Conservation (phyloP, 1,139 yeast genomes). For the Magnusiomyces paraingens region DNA sequence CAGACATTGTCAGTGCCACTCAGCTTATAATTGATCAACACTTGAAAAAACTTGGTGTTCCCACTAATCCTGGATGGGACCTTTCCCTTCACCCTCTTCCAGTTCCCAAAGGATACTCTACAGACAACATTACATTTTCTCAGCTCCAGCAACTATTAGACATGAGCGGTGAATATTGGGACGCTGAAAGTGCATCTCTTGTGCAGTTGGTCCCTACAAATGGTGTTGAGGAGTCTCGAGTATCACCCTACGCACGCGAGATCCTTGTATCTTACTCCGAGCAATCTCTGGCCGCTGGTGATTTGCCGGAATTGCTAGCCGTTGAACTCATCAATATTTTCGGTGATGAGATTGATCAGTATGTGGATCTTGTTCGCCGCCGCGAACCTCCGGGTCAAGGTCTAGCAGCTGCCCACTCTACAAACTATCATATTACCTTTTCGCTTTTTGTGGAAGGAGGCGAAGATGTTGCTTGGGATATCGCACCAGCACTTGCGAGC, state of each 20-base stretch:
- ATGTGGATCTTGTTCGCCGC: conserved; percentile 19
- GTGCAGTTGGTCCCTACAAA: conserved; percentile 13
- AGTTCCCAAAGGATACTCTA: too few species aligned
- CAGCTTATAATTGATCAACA: conserved; percentile 37
- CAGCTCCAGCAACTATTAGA: too few species aligned
- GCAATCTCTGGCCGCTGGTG: conserved; percentile 47
- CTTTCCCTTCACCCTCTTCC: conserved; percentile 18
- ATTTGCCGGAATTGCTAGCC: conserved; percentile 54
- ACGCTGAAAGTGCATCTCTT: neutral
- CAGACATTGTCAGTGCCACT: conserved; percentile 42
- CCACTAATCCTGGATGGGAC: conserved; percentile 23
- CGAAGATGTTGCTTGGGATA: conserved; percentile 51
- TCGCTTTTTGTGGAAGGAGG: conserved; percentile 56
- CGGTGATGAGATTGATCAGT: conserved; percentile 40
- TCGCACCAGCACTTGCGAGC: conserved; percentile 39
- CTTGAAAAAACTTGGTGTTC: conserved; percentile 23
- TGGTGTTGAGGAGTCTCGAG: conserved; percentile 30
- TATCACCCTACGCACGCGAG: conserved; percentile 36
- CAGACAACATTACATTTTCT: too few species aligned
- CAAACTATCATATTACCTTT: conserved; percentile 60
- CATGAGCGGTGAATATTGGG: too few species aligned
- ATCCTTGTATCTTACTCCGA: conserved; percentile 45
- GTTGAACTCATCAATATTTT: conserved; percentile 52
- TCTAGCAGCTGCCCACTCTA: conserved; percentile 45
- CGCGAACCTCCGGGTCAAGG: conserved; percentile 5